Evolutionary conservation across 2,329 filamentous ascomycete species (phyloP).

Genomic region (Ceratocystis diversiconidia): DNA sequence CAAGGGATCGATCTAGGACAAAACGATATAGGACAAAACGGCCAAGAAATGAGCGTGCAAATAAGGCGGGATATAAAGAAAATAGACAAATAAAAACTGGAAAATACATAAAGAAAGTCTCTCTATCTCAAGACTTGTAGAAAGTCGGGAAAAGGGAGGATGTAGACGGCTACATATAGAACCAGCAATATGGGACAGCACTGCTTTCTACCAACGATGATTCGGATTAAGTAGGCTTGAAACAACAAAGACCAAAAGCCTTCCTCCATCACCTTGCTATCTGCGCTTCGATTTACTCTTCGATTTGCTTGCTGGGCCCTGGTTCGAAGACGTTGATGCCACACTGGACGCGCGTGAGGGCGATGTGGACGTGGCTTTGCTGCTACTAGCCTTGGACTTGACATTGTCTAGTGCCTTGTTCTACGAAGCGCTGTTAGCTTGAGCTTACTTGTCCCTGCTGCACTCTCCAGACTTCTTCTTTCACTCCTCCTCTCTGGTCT

Average conservation of each 20-base stretch:
- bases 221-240: background rate
- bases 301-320: constrained; percentile 26
- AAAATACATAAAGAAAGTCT: background rate
- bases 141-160: background rate
- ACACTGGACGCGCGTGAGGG: constrained; percentile 83
- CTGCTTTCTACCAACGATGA: too few relatives aligned
- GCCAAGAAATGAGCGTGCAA: background rate
- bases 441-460: background rate
- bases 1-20: background rate
- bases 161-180: background rate
- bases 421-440: constrained; percentile 32
- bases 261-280: constrained; percentile 21
- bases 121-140: background rate
- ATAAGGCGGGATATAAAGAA: background rate
- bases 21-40: background rate
- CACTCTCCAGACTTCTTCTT: background rate
- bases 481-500: background rate
- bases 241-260: constrained; percentile 7
- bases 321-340: constrained; percentile 52
- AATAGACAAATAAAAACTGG: background rate
- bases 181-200: background rate
- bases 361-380: constrained; percentile 60
- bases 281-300: constrained; percentile 41
- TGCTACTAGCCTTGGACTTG: constrained; percentile 49
- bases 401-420: constrained; percentile 88